Conservation (phyloP, 2,329 filamentous ascomycete genomes). For the Fusarium praegraminearum region DNA sequence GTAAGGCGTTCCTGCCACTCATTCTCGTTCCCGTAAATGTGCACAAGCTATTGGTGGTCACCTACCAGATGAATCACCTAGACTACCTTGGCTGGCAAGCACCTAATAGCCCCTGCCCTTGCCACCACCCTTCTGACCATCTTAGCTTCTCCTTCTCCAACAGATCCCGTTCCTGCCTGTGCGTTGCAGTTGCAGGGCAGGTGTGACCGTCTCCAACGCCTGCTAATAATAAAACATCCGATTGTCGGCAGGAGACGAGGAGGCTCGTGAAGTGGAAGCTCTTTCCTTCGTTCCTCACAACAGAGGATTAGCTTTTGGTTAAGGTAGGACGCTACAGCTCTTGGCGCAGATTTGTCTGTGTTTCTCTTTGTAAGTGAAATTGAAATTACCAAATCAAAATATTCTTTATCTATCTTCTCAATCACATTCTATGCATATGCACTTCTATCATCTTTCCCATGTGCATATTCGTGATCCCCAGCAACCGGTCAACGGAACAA, state of each 20-base stretch:
- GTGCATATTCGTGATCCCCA: not conserved
- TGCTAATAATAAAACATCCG: conserved; percentile 35
- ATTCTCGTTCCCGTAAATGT: conserved; percentile 3
- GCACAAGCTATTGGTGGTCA: not conserved
- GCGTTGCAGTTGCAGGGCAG: not conserved
- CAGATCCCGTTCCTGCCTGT: conserved; percentile 31
- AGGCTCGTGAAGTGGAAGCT: conserved; percentile 6
- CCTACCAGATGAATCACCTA: not conserved
- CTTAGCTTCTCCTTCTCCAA: conserved; percentile 22
- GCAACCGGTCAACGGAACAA: not conserved
- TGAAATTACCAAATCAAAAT: conserved; percentile 6
- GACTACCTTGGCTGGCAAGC: not conserved
- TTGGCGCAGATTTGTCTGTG: conserved; percentile 12
- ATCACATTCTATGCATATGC: not conserved
- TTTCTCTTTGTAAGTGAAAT: conserved; percentile 8
- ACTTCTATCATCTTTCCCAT: not conserved
- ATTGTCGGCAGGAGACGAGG: conserved; percentile 19
- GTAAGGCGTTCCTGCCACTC: conserved; percentile 10
- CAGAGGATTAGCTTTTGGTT: conserved; percentile 33
- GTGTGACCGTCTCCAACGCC: conserved; percentile 23
- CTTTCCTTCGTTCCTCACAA: not conserved
- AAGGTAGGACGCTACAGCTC: conserved; percentile 28
- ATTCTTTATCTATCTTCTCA: not conserved
- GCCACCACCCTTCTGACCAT: conserved; percentile 1
- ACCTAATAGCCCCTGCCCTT: conserved; percentile 13